These are phyloP conservation scores for Lichtheimia hyalospora DNA, from an alignment of 371 early-diverging fungal genomes.

Conservation along the genomic window DNA sequence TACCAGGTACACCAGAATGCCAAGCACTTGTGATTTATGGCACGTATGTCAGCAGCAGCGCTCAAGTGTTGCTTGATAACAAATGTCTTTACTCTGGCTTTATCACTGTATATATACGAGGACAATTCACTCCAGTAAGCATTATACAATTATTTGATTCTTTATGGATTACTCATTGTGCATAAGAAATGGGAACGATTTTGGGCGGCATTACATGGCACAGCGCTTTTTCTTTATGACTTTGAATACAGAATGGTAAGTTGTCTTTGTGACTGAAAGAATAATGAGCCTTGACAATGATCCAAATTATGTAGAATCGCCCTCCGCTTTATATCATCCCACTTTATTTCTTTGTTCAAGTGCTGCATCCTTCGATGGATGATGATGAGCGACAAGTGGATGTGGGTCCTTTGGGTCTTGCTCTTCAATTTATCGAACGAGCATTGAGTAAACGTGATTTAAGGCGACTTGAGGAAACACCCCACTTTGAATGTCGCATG, in stretches of 20 bases:
- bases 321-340: conserved; percentile 31
- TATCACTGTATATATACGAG: conserved; percentile 44
- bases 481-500: conserved; percentile 39
- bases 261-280: not conserved
- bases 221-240: conserved; percentile 39
- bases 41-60: conserved; percentile 30
- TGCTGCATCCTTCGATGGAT: conserved; percentile 37
- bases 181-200: conserved; percentile 45
- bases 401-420: conserved; percentile 40
- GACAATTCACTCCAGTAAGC: conserved; percentile 40
- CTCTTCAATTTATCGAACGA: conserved; percentile 37
- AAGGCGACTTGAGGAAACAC: conserved; percentile 7
- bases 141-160: not conserved
- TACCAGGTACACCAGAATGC: conserved; percentile 21
- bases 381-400: conserved; percentile 50
- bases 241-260: conserved; percentile 48
- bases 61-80: conserved; percentile 29
- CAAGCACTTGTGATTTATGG: conserved; percentile 40
- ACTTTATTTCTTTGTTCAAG: conserved; percentile 23
- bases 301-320: conserved; percentile 16
- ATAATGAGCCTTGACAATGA: not conserved
- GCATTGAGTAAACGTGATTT: conserved; percentile 7
- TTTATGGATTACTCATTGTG: not conserved
- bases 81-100: conserved; percentile 32
- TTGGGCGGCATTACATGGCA: conserved; percentile 38